Evolutionary conservation across 192 early-diverging fungal species (phyloP).

Genomic region (Cetraspora pellucida): DNA sequence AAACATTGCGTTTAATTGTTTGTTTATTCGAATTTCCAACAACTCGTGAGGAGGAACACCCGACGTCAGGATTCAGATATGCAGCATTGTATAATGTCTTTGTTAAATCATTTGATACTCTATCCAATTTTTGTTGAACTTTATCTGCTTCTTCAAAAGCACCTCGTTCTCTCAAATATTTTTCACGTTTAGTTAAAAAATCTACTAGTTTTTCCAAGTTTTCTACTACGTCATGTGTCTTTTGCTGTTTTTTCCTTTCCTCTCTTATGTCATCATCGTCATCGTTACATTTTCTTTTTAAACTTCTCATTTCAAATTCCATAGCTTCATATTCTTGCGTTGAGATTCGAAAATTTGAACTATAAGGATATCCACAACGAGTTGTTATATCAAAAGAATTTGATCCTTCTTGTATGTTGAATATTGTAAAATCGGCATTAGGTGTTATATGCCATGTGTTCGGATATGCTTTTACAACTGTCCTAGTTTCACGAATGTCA

Average conservation of each 20-base stretch:
- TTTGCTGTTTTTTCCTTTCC: constrained; percentile 1
- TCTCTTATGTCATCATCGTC: background rate
- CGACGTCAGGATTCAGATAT: no score
- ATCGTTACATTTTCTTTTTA: constrained; percentile 20
- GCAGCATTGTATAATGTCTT: constrained; percentile 25
- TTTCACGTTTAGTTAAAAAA: constrained; percentile 30
- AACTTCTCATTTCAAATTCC: constrained; percentile 14
- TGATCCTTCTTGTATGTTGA: background rate
- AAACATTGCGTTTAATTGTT: no score
- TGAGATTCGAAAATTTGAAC: background rate
- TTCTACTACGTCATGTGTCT: background rate
- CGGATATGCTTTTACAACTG: constrained; percentile 17
- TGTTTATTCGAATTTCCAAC: no score
- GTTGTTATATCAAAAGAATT: constrained; percentile 1
- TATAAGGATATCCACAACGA: background rate
- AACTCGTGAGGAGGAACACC: no score
- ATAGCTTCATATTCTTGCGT: constrained; percentile 16
- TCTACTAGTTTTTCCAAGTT: constrained; percentile 16
- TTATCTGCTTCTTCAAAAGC: constrained; percentile 19
- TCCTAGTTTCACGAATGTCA: constrained; percentile 29
- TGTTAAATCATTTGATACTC: background rate
- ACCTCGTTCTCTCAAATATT: constrained; percentile 25
- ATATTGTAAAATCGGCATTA: constrained; percentile 18
- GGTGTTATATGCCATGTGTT: constrained; percentile 32
- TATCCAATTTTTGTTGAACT: constrained; percentile 11